A percentile compares a stretch with the other conserved stretches of the same genome.
Conservation (phyloP, 768 basidiomycete genomes). For the Jaapia argillacea region DNA sequence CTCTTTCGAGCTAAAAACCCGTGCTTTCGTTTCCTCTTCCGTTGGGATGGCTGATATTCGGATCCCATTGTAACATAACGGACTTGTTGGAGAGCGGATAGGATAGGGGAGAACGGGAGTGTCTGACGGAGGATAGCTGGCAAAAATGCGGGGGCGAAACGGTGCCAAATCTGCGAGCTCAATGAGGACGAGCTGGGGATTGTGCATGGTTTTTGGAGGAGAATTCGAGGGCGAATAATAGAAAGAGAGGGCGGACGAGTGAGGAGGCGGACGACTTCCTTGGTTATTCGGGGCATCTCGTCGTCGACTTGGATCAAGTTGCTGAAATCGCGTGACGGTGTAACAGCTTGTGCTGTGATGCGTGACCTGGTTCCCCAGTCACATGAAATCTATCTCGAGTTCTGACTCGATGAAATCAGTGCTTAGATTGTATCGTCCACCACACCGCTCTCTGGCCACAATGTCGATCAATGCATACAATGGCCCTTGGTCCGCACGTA, state of each 20-base stretch:
- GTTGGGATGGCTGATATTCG: slow-evolving; percentile 96
- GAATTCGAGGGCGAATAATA: too few relatives aligned
- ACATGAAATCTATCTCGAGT: neutral
- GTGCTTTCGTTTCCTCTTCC: slow-evolving; percentile 86
- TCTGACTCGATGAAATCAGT: neutral
- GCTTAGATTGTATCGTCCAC: neutral
- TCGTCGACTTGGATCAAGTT: neutral
- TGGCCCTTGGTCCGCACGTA: slow-evolving; percentile 62
- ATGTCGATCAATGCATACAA: neutral
- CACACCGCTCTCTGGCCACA: neutral
- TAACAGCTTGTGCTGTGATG: neutral
- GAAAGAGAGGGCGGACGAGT: neutral
- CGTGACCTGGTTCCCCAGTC: too few relatives aligned
- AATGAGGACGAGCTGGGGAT: too few relatives aligned
- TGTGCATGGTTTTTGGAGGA: too few relatives aligned
- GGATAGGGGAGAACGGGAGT: slow-evolving; percentile 23
- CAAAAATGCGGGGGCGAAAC: too few relatives aligned
- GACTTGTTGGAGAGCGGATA: slow-evolving; percentile 36
- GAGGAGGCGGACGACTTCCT: neutral
- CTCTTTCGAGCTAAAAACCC: slow-evolving; percentile 79
- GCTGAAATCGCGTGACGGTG: neutral
- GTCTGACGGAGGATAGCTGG: neutral
- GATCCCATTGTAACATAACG: slow-evolving; percentile 66
- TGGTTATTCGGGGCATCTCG: neutral
- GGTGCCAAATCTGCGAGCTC: too few relatives aligned